A percentile compares a stretch with the other conserved stretches of the same genome.
Evolutionary conservation across 768 basidiomycete species (phyloP).

Genomic region (Amanita subjunquillea): DNA sequence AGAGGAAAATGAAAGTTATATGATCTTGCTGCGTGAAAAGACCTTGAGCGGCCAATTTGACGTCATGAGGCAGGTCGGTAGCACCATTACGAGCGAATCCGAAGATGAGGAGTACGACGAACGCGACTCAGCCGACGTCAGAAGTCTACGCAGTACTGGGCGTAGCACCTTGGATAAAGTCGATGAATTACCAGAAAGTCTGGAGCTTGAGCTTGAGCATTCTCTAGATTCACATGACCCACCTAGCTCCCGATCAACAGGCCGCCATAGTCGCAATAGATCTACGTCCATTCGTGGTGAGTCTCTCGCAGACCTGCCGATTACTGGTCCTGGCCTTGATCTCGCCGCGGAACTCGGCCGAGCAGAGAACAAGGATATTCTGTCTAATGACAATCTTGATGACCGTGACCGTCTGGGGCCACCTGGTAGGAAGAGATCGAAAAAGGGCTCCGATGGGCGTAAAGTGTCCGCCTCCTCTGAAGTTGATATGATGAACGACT

Average conservation of each 20-base stretch:
- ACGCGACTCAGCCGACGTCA: slow-evolving; percentile 34
- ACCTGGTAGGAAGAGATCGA: slow-evolving; percentile 39
- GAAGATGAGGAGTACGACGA: slow-evolving; percentile 31
- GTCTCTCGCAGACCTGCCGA: slow-evolving; percentile 77
- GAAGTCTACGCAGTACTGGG: slow-evolving; percentile 45
- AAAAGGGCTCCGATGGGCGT: slow-evolving; percentile 31
- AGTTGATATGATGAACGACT: slow-evolving; percentile 42
- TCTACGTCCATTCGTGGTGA: slow-evolving; percentile 55
- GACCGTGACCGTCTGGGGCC: slow-evolving; percentile 35
- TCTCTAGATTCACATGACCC: slow-evolving; percentile 24
- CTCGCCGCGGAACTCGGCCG: slow-evolving; percentile 87
- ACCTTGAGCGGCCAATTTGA: slow-evolving; percentile 87
- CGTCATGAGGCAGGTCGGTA: slow-evolving; percentile 57
- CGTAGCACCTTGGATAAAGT: slow-evolving; percentile 55
- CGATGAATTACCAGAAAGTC: slow-evolving; percentile 40
- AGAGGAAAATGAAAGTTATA: slow-evolving; percentile 96
- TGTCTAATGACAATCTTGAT: slow-evolving; percentile 45
- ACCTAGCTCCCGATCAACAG: slow-evolving; percentile 28
- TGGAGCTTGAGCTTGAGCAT: slow-evolving; percentile 28
- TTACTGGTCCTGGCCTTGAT: slow-evolving; percentile 83
- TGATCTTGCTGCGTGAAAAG: slow-evolving; percentile 85
- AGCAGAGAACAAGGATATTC: slow-evolving; percentile 80
- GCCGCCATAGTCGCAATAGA: slow-evolving; percentile 39
- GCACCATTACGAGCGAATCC: slow-evolving; percentile 22
- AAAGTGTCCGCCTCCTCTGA: slow-evolving; percentile 26